Conservation (phyloP, 345 rosid genomes). For the Angophora floribunda region DNA sequence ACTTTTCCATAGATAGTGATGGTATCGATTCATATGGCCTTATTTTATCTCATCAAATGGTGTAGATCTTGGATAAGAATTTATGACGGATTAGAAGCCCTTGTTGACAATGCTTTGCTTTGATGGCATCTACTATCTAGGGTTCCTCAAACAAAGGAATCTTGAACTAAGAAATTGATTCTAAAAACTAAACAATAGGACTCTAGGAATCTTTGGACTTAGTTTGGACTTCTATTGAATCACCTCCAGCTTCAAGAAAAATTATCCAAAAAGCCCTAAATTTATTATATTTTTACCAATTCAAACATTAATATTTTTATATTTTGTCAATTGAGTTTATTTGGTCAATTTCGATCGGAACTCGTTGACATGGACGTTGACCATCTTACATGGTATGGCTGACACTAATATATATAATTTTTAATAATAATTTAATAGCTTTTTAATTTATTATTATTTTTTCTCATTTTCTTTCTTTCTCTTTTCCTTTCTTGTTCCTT, state of each 20-base stretch:
- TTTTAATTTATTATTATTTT: too few relatives aligned
- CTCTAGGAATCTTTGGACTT: not conserved
- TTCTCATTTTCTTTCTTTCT: rapidly evolving
- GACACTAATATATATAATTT: rapidly evolving
- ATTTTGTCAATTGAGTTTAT: too few relatives aligned
- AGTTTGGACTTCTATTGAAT: not conserved
- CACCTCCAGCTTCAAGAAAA: not conserved
- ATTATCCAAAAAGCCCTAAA: too few relatives aligned
- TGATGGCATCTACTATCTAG: not conserved
- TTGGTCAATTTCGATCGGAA: rapidly evolving
- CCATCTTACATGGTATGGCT: rapidly evolving
- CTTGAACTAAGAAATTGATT: not conserved
- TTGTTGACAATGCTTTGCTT: not conserved
- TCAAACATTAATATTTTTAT: too few relatives aligned
- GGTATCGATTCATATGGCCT: not conserved
- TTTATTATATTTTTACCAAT: too few relatives aligned
- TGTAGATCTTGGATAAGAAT: not conserved
- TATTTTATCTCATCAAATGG: not conserved
- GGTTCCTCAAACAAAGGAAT: not conserved
- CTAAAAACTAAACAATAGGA: not conserved
- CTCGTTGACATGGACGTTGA: rapidly evolving
- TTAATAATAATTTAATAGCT: too few relatives aligned
- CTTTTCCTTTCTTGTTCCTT: too few relatives aligned
- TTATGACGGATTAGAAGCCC: not conserved
- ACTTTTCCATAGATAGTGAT: too few relatives aligned